These are phyloP conservation scores for Stentor coeruleus DNA, from an alignment of 73 alveolate species.

Conservation along the genomic window DNA sequence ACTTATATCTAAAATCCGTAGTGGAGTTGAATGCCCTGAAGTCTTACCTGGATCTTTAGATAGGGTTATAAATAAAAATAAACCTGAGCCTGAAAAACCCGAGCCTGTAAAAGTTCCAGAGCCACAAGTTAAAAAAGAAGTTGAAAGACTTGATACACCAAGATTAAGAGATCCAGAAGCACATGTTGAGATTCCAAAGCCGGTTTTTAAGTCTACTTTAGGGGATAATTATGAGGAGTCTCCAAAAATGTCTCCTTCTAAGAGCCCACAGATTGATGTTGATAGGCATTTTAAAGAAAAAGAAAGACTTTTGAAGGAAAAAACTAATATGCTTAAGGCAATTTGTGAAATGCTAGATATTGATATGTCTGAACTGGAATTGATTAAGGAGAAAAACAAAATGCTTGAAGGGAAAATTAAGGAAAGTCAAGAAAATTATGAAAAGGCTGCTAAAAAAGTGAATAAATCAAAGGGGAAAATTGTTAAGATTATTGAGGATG, in stretches of 20 bases:
- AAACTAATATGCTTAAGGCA: background rate
- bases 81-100: background rate
- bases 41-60: background rate
- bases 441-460: background rate
- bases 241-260: background rate
- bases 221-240: conserved; percentile 12
- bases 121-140: background rate
- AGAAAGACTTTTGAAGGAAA: background rate
- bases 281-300: background rate
- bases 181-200: background rate
- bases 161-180: background rate
- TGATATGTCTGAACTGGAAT: background rate
- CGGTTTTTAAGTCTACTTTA: background rate
- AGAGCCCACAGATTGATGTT: background rate
- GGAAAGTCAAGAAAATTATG: background rate
- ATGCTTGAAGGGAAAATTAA: background rate
- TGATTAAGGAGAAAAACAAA: conserved; percentile 2
- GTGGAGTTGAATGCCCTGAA: background rate
- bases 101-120: background rate
- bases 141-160: background rate
- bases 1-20: background rate
- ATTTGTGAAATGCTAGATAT: background rate
- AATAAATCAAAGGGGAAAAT: background rate
- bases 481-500: background rate
- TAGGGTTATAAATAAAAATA: conserved; percentile 10